These are phyloP conservation scores for Citrus trifoliata DNA, from an alignment of 345 rosid species.

Conservation along the genomic window DNA sequence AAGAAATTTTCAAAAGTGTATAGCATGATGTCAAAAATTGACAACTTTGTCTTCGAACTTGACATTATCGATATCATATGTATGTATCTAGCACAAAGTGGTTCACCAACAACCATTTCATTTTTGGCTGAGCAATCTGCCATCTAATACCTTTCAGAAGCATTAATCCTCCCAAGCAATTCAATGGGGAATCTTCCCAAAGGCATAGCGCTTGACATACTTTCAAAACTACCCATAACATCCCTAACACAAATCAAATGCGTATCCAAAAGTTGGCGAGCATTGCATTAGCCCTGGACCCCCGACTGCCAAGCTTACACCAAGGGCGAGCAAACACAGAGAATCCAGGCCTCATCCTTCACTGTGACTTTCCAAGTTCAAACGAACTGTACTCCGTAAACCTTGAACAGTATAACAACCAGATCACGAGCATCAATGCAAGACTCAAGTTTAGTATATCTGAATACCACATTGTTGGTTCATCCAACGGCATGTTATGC, in stretches of 20 bases:
- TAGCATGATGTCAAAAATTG: not conserved
- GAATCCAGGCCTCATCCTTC: not conserved
- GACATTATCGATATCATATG: not conserved
- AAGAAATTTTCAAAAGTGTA: not conserved
- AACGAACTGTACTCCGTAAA: not conserved
- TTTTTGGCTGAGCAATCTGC: not conserved
- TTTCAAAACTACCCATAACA: not conserved
- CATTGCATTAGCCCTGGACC: not conserved
- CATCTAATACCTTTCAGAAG: not conserved
- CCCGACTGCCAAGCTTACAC: not conserved
- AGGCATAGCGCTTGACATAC: not conserved
- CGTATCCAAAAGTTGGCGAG: not conserved
- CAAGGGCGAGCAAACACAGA: not conserved
- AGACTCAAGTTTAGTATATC: not conserved
- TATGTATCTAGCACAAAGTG: not conserved
- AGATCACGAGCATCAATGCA: not conserved
- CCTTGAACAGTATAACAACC: not conserved
- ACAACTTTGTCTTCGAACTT: not conserved
- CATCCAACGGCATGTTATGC: slow-evolving; percentile 5
- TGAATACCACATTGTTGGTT: not conserved
- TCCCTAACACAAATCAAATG: not conserved
- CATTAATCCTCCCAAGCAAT: too few species aligned
- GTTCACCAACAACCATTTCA: not conserved
- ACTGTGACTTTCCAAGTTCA: not conserved
- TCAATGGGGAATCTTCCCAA: not conserved